phyloP scores from a whole-genome alignment of 306 rosid species.

The Vigna unguiculata region DNA sequence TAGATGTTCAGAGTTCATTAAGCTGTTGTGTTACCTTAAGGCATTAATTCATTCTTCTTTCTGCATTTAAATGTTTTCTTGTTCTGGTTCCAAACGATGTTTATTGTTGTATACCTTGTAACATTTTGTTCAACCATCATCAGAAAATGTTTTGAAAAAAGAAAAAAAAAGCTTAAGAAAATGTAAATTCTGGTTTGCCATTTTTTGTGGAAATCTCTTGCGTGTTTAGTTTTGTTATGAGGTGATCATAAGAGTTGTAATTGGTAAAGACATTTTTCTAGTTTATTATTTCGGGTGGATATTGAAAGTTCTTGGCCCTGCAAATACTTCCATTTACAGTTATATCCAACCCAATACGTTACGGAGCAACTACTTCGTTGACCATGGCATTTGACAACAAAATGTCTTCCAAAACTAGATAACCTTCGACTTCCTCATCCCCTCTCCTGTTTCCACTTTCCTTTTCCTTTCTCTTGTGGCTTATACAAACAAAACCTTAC shows the following conservation, averaged over 20 bases:
- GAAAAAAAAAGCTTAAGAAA: neutral
- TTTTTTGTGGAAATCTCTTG: conserved; percentile 9
- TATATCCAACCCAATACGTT: conserved; percentile 30
- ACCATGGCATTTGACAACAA: neutral
- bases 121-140: conserved; percentile 39
- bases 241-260: conserved; percentile 12
- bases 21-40: conserved; percentile 2
- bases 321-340: conserved; percentile 19
- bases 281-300: conserved; percentile 38
- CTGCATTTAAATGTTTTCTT: conserved; percentile 28
- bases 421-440: neutral
- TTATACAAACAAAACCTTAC: conserved; percentile 10
- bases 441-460: neutral
- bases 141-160: conserved; percentile 20
- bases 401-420: conserved; percentile 28
- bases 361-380: conserved; percentile 3
- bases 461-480: neutral
- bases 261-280: conserved; percentile 25
- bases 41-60: conserved; percentile 23
- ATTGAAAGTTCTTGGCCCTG: conserved; percentile 13
- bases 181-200: conserved; percentile 29
- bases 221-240: conserved; percentile 28
- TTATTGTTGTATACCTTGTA: conserved; percentile 35
- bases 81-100: conserved; percentile 25
- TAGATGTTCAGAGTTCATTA: conserved; percentile 35